These are phyloP conservation scores for Xenosphaeropsis pyriputrescens DNA, from an alignment of 2,329 filamentous ascomycete species.

Conservation along the genomic window DNA sequence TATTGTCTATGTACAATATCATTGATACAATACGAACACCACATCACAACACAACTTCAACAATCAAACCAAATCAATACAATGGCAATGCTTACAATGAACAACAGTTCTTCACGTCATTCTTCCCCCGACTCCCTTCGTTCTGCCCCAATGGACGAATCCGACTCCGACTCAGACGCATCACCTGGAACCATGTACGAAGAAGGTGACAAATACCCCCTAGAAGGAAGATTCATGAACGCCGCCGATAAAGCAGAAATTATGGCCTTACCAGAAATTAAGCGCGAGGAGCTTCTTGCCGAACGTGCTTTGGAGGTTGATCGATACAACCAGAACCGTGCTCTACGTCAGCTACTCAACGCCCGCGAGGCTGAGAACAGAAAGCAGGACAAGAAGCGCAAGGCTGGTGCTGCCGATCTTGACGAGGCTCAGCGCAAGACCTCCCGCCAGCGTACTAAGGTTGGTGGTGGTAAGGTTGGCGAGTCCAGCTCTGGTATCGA, in stretches of 20 bases:
- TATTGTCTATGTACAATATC: too few relatives aligned
- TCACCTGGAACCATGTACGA: constrained; percentile 30
- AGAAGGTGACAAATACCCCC: constrained; percentile 58
- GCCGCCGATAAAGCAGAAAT: constrained; percentile 64
- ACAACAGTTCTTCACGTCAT: constrained; percentile 49
- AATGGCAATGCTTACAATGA: not conserved
- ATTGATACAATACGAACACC: too few relatives aligned
- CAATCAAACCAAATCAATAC: too few relatives aligned
- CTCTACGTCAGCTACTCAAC: constrained; percentile 63
- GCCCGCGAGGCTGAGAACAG: constrained; percentile 49
- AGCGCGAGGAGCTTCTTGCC: constrained; percentile 80
- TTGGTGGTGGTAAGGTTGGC: constrained; percentile 49
- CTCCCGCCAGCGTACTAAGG: constrained; percentile 53
- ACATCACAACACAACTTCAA: too few relatives aligned
- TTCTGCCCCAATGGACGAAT: constrained; percentile 84
- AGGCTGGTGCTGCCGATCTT: constrained; percentile 62
- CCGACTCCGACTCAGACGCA: constrained; percentile 60
- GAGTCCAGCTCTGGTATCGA: constrained; percentile 64
- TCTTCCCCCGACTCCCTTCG: constrained; percentile 60
- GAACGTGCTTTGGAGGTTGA: constrained; percentile 76
- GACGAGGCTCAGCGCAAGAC: constrained; percentile 67
- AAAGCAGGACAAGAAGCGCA: constrained; percentile 50
- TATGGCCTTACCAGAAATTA: constrained; percentile 75
- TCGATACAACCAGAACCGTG: constrained; percentile 65
- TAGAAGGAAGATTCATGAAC: constrained; percentile 75